These are phyloP conservation scores for Paecilomyces fulvus DNA, from an alignment of 2,329 filamentous ascomycete genomes.

Conservation along the genomic window DNA sequence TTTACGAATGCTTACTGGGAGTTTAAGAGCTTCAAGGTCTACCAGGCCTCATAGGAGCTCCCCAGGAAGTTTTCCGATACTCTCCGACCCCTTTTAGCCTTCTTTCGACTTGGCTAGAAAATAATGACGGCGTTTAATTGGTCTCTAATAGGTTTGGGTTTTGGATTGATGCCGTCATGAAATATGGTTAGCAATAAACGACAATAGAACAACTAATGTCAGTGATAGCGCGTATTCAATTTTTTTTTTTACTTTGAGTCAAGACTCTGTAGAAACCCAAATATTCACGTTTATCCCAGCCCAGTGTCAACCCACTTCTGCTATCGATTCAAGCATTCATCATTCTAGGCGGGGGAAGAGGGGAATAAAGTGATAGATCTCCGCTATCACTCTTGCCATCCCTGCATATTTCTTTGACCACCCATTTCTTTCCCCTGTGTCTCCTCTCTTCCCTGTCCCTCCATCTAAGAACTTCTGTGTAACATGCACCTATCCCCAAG, in stretches of 20 bases:
- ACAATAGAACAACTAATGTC: not conserved
- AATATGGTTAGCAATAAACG: not conserved
- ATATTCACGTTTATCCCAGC: not conserved
- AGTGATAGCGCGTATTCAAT: not conserved
- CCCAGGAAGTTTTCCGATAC: not conserved
- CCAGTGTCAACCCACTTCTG: too few species aligned
- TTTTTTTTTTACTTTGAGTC: not conserved
- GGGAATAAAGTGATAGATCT: too few species aligned
- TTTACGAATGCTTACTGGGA: constrained; percentile 58
- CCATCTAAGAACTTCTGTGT: too few species aligned
- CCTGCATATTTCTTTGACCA: too few species aligned
- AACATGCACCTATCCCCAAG: too few species aligned
- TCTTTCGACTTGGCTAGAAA: not conserved
- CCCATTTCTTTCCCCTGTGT: too few species aligned
- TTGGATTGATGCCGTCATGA: not conserved
- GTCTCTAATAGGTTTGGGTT: not conserved
- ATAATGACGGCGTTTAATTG: not conserved
- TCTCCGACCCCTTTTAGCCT: not conserved
- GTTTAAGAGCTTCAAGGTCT: constrained; percentile 54
- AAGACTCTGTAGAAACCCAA: not conserved
- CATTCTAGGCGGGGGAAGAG: too few species aligned
- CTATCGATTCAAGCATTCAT: too few species aligned
- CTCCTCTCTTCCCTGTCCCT: too few species aligned
- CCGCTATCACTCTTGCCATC: too few species aligned
- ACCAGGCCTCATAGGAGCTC: constrained; percentile 28